Conservation (phyloP, 805 yeast genomes). For the Limtongozyma cylindracea region DNA sequence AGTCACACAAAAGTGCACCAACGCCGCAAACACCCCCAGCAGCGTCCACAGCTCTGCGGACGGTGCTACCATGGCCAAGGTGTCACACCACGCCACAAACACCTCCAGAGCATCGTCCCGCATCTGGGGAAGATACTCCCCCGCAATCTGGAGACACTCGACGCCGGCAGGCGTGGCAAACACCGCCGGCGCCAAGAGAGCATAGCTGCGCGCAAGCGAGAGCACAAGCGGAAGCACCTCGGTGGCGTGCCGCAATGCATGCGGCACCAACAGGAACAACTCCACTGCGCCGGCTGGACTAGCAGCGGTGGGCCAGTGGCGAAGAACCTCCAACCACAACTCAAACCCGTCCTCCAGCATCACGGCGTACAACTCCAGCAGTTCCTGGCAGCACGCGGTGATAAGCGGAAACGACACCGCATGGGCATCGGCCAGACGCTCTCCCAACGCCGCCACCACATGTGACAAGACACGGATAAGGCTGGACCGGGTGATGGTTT, state of each 20-base stretch:
- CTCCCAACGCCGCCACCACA: conserved; percentile 27
- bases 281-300: too few relatives aligned
- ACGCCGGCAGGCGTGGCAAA: conserved; percentile 11
- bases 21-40: conserved; percentile 18
- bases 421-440: conserved; percentile 20
- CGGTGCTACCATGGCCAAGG: conserved; percentile 12
- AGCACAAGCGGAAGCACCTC: conserved; percentile 44
- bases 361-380: conserved; percentile 16
- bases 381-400: conserved; percentile 28
- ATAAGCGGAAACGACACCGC: conserved; percentile 41
- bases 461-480: conserved; percentile 27
- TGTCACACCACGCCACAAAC: conserved; percentile 26
- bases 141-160: conserved; percentile 20
- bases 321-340: conserved; percentile 50
- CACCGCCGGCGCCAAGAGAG: conserved; percentile 17
- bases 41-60: conserved; percentile 8
- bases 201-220: conserved; percentile 36
- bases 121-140: conserved; percentile 28
- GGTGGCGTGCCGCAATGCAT: conserved; percentile 43
- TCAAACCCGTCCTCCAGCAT: conserved; percentile 74
- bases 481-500: conserved; percentile 13
- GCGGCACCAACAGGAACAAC: conserved; percentile 22
- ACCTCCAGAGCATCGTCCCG: conserved; percentile 46
- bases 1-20: conserved; percentile 13
- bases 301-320: conserved; percentile 29